Conservation (phyloP, 2,329 filamentous ascomycete genomes). For the Chrysoporthe austroafricana region DNA sequence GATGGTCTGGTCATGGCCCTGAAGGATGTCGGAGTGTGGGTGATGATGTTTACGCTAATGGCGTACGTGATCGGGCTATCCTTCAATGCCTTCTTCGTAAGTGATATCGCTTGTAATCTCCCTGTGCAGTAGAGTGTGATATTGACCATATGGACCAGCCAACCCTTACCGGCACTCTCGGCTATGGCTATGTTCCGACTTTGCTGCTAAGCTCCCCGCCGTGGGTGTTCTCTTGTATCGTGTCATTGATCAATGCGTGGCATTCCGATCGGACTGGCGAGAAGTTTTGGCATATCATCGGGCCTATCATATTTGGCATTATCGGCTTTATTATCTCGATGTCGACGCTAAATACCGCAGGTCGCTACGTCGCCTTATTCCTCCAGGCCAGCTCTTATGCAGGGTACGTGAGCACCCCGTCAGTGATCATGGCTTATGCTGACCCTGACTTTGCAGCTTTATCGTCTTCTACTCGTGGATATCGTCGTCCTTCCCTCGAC, state of each 20-base stretch:
- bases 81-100: slow-evolving; percentile 62
- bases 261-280: slow-evolving; percentile 59
- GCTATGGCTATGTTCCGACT: slow-evolving; percentile 56
- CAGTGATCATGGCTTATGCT: slow-evolving; percentile 43
- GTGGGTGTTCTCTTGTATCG: slow-evolving; percentile 61
- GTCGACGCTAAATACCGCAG: slow-evolving; percentile 58
- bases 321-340: slow-evolving; percentile 64
- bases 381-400: slow-evolving; percentile 62
- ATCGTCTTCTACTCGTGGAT: slow-evolving; percentile 65
- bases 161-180: slow-evolving; percentile 55
- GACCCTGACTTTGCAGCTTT: slow-evolving; percentile 41
- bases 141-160: slow-evolving; percentile 39
- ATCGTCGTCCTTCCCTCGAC: slow-evolving; percentile 59
- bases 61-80: slow-evolving; percentile 63
- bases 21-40: slow-evolving; percentile 64
- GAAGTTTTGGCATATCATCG: slow-evolving; percentile 63
- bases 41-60: slow-evolving; percentile 66
- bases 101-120: slow-evolving; percentile 25
- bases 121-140: background rate
- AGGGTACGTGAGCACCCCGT: slow-evolving; percentile 36
- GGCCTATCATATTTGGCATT: slow-evolving; percentile 57
- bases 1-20: slow-evolving; percentile 61
- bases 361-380: slow-evolving; percentile 64
- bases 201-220: slow-evolving; percentile 61
- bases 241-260: slow-evolving; percentile 60